phyloP scores from a whole-genome alignment of 495 filamentous ascomycete genomes.

The Hypoxylon cercidicola region DNA sequence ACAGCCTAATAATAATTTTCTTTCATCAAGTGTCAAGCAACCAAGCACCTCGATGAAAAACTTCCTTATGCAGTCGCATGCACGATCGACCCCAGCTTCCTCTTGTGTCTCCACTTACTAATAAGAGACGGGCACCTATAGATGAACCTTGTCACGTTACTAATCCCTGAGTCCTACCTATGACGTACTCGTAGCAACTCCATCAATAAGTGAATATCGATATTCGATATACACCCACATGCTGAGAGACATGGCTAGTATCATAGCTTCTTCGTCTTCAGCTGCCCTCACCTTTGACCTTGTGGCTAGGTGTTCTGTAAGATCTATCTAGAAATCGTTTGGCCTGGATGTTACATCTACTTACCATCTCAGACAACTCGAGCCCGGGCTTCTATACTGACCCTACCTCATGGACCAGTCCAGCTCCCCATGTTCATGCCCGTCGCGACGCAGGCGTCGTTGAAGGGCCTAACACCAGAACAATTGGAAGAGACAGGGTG shows the following conservation, averaged over 20 bases:
- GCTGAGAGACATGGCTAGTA: constrained; percentile 58
- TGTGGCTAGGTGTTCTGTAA: constrained; percentile 83
- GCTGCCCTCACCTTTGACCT: constrained; percentile 83
- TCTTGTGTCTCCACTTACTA: constrained; percentile 24
- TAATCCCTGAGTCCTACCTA: constrained; percentile 18
- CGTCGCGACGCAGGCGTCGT: constrained; percentile 94
- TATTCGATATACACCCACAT: constrained; percentile 41
- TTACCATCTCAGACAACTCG: constrained; percentile 77
- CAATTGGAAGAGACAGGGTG: constrained; percentile 91
- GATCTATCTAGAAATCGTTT: constrained; percentile 35
- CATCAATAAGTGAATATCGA: constrained; percentile 7
- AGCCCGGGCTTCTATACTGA: constrained; percentile 89
- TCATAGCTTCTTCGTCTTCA: constrained; percentile 54
- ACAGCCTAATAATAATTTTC: constrained; percentile 4
- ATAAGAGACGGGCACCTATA: constrained; percentile 2
- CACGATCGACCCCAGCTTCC: constrained; percentile 20
- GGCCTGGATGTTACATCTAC: not conserved
- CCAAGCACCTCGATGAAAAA: constrained; percentile 22
- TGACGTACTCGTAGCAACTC: too few species aligned
- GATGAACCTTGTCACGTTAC: constrained; percentile 16
- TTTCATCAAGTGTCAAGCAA: constrained; percentile 7
- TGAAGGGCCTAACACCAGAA: constrained; percentile 94
- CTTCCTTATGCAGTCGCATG: constrained; percentile 32
- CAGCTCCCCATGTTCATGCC: constrained; percentile 96
- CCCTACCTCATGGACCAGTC: constrained; percentile 91